Base-by-base conservation (phyloP, 2,329 filamentous ascomycete genomes). In the Penicillium sp. region DNA sequence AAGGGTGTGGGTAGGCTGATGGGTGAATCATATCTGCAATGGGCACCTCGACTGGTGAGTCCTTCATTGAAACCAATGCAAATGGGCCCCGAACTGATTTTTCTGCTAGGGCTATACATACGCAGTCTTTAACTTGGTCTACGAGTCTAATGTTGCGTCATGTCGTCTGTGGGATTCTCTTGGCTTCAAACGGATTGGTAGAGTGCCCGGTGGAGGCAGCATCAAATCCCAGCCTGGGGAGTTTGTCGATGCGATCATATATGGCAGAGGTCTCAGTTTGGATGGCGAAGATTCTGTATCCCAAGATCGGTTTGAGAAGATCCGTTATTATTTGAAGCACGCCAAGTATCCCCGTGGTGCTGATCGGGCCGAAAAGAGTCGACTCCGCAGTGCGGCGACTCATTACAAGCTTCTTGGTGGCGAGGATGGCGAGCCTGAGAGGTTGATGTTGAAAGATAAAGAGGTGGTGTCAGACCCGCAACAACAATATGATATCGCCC, bases 281-380 rank as follows among this genome's bases (percentile, higher is more conserved):
- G 87, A 90, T 66, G 83, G 82, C 65, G 90, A 94, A 70, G 90
- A 94, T 72, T 87, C 90, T 71, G 88, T 93, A 66, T 92, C 88
- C 73, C 92, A 97, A 79, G 92, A 97, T 78, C 90, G 94, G 64
- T 97, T 97, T 79, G 93, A 97, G 80, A 97, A 97, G 81, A 97
- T 97, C 72, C 89, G 92, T 69, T 97, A 90, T 79, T 97, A 97
- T 76, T 85, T 97, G 69, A 95, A 96, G 76, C 91, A 92, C 73
- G 88, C 88, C 69, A 91, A 92, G 73, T 97, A 99, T 73, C 94
- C 94, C 56, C 87, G 88, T 66, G 93, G 92, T 59, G 92, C 93
- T 69, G 91, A 97, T 79, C 85, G 93, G 55, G 92, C 92, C 53
- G 94, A 97, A 75, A 97, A 97, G 83, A 93, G 88, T 76, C 89